These are phyloP conservation scores for Cladosporium sphaerospermum DNA, from an alignment of 2,329 filamentous ascomycete genomes.

Conservation along the genomic window DNA sequence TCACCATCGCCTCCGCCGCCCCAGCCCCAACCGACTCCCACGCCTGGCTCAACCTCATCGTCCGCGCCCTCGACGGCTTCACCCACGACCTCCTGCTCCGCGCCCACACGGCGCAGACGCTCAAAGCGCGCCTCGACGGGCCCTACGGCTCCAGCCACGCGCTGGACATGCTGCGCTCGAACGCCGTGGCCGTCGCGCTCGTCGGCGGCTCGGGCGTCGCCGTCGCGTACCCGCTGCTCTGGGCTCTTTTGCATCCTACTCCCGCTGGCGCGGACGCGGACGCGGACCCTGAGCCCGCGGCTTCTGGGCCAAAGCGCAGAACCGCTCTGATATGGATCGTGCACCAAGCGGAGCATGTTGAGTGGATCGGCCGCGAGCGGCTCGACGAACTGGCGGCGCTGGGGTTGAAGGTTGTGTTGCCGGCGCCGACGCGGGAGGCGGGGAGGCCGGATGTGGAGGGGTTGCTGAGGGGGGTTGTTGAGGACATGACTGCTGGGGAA, in stretches of 20 bases:
- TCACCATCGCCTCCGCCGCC: slow-evolving; percentile 59
- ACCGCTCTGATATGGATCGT: slow-evolving; percentile 53
- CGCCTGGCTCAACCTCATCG: slow-evolving; percentile 52
- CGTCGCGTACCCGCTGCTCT: slow-evolving; percentile 56
- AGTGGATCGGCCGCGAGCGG: slow-evolving; percentile 48
- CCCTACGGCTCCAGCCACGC: slow-evolving; percentile 57
- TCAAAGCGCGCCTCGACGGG: slow-evolving; percentile 53
- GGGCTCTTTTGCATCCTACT: slow-evolving; percentile 33
- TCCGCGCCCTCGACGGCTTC: slow-evolving; percentile 56
- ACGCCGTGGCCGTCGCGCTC: slow-evolving; percentile 49
- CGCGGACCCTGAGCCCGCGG: slow-evolving; percentile 13
- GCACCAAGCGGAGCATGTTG: slow-evolving; percentile 46
- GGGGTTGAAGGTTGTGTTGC: slow-evolving; percentile 49
- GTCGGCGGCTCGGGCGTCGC: slow-evolving; percentile 61
- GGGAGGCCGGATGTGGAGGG: slow-evolving; percentile 49
- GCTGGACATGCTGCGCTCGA: slow-evolving; percentile 45
- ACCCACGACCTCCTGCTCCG: slow-evolving; percentile 49
- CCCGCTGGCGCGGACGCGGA: too few relatives aligned
- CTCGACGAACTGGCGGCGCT: slow-evolving; percentile 44
- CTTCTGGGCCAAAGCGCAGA: slow-evolving; percentile 11
- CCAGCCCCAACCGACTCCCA: slow-evolving; percentile 37
- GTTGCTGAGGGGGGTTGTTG: slow-evolving; percentile 37
- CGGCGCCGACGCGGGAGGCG: slow-evolving; percentile 48
- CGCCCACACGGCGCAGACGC: slow-evolving; percentile 40
- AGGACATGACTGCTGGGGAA: slow-evolving; percentile 24